Evolutionary conservation across 495 filamentous ascomycete species (phyloP), one percentile per base, ranked within the genome.

Genomic region (Aspergillus leporis): DNA sequence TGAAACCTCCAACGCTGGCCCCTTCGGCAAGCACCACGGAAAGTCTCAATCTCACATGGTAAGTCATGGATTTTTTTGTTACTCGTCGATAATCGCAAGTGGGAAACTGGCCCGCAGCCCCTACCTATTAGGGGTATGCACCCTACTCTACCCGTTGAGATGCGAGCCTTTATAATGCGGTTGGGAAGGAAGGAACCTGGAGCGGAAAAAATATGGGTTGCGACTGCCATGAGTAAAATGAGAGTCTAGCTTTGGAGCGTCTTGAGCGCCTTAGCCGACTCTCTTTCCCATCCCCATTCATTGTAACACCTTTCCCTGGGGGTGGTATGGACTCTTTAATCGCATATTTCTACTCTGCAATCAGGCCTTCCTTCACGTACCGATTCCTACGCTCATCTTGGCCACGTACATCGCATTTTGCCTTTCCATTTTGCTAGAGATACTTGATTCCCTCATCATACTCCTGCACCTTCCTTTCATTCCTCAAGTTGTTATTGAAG

Each of bases 41-140:
- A 97, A 97, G 84, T 88, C 91, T 54, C 90, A 93, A 70, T 95
- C 91, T 36, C 92, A 96, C 75, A 90, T 97, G 89, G 93, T 96
- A 77, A 87, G 92, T 64, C 53, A 25, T 34, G 31, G 31, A 53
- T 53, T 38, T 14, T n/a, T 4, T 16, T 47, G 38, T n/a, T 47
- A 22, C 8, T 23, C 43, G 4, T 41, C 19, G 3, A 23, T n/a
- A 22, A 1, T 47, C 23, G 19, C 43, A 47, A 47, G 7, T 41
- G 13, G 9, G 14, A 41, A 16, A 3, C 16, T 41, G 38, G 13
- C 38, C 14, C 38, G 14, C 16, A 14, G 14, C 3, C 16, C 14
- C 38, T n/a, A n/a, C n/a, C n/a, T n/a, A n/a, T n/a, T n/a, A n/a
- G n/a, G n/a, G n/a, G n/a, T n/a, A n/a, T n/a, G n/a, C n/a, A n/a